Base-by-base conservation (phyloP, 1,284 basidiomycete species). In the Moniliella sp. region DNA sequence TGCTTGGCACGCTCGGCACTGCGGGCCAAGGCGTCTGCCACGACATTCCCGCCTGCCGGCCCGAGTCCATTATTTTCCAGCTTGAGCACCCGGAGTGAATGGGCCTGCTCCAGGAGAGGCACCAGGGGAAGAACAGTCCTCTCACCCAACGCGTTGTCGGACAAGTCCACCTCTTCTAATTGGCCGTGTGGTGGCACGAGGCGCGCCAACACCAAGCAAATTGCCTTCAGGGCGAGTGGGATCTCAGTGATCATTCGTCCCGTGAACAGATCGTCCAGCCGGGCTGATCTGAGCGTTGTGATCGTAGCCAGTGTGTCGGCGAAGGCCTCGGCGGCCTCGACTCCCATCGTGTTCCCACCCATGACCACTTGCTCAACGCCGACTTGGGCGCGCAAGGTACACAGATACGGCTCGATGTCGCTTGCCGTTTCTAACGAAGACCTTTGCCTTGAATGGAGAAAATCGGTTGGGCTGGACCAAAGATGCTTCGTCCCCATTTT, bases 41-140 rank as follows among this genome's bases (percentile, higher is more conserved):
- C 73, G 48, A 79, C 74, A 14, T 66, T 67, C 25, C 88, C 91
- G 15, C 86, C 91, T 7, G 72, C 74, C 14, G 82, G 77, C 11
- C 91, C 91, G 18, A 97, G 72, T 18, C 88, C 88, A 62, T 94
- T 97, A 68, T 97, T 97, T 65, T 82, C 91, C 42, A 97, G 72
- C 53, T 76, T 78, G 57, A 97, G 73, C 36, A 81, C 69, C 72
- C 75, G 61, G 82, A 88, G 48, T 74, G 66, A 33, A 42, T 43
- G 55, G 43, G 48, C 57, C 37, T 52, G 42, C 12, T 41, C 50
- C 37, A 55, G 41, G 66, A 91, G 79, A 28, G 77, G 75, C 30
- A 86, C 82, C 65, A 97, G 78, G 27, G 86, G 82, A 51, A 91
- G 81, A 11, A 88, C 83, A 26, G 80, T 86, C 48, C 88, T 75